Evolutionary conservation across 495 filamentous ascomycete genomes (phyloP), one percentile per base, ranked within the genome.

Genomic region (Bathelium albidoporum): DNA sequence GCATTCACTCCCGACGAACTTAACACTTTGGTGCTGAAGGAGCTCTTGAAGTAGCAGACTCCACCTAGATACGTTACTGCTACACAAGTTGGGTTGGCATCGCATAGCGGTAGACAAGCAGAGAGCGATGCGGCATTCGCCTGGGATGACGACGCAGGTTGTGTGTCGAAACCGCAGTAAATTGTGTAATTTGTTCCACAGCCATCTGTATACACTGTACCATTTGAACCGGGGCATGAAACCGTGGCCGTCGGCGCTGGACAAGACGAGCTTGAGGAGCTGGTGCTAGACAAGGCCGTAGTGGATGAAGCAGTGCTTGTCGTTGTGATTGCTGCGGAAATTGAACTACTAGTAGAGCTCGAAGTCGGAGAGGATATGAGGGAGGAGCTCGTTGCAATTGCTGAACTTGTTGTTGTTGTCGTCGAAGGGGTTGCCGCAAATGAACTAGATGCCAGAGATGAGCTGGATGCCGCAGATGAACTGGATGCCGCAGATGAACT

Each of bases 401-500:
- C n/a, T n/a, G n/a, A n/a, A n/a, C n/a, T n/a, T n/a, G n/a, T n/a
- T n/a, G 7, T 41, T 41, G 36, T 16, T 41, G 36, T 16, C 36
- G 16, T 7, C 36, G 36, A 41, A 16, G 59, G 32, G 12, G 32
- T 32, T 32, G 32, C 43, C 7, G 59, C 32, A 20, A 26, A 14
- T 2, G 59, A 39, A 28, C 32, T 39, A 2, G 26, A n/a, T n/a
- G n/a, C n/a, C n/a, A n/a, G n/a, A n/a, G n/a, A n/a, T n/a, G n/a
- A n/a, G n/a, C n/a, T 11, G 10, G 59, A 36, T n/a, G 45, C 39
- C 20, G 55, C 79, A 84, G 45, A 88, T 73, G 62, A 82, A 76
- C 5, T 72, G 70, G n/a, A 67, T 59, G 32, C 81, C 73, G 65
- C 84, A 81, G 3, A 60, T 63, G 0, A 81, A 79, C 18, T 79